Conservation (phyloP, 2,329 filamentous ascomycete species). For the Dactylellina leptospora region DNA sequence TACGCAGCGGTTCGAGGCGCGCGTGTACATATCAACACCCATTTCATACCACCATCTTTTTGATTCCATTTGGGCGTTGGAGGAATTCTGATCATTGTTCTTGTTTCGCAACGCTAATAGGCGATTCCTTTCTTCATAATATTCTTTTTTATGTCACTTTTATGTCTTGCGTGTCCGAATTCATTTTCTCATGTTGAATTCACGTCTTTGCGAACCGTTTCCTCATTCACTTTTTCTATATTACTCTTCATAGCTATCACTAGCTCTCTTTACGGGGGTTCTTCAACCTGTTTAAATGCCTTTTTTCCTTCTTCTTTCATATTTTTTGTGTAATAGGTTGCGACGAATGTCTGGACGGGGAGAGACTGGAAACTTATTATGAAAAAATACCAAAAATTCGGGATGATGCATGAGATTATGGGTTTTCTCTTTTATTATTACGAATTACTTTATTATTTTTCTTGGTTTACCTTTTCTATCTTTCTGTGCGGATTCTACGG, state of each 20-base stretch:
- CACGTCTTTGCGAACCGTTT: background rate
- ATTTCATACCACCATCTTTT: slow-evolving; percentile 7
- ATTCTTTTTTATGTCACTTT: background rate
- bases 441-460: background rate
- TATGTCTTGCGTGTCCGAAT: background rate
- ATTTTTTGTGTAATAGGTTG: slow-evolving; percentile 46
- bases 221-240: background rate
- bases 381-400: too few relatives aligned
- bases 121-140: background rate
- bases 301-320: background rate
- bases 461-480: background rate
- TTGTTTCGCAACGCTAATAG: background rate
- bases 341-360: slow-evolving; percentile 31
- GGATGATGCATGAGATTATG: too few relatives aligned
- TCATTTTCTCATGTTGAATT: background rate
- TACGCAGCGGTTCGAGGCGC: slow-evolving; percentile 50
- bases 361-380: background rate
- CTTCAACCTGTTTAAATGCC: background rate
- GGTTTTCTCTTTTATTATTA: slow-evolving; percentile 22
- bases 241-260: slow-evolving; percentile 3
- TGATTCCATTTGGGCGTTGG: slow-evolving; percentile 50
- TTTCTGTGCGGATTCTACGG: too few relatives aligned
- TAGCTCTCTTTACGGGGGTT: slow-evolving; percentile 1
- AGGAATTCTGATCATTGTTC: slow-evolving; percentile 39
- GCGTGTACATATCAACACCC: slow-evolving; percentile 46